Percentiles rank a stretch among this genome's conserved stretches.
phyloP scores from a whole-genome alignment of 2,329 filamentous ascomycete genomes.

The Ophiostoma novo-ulmi region DNA sequence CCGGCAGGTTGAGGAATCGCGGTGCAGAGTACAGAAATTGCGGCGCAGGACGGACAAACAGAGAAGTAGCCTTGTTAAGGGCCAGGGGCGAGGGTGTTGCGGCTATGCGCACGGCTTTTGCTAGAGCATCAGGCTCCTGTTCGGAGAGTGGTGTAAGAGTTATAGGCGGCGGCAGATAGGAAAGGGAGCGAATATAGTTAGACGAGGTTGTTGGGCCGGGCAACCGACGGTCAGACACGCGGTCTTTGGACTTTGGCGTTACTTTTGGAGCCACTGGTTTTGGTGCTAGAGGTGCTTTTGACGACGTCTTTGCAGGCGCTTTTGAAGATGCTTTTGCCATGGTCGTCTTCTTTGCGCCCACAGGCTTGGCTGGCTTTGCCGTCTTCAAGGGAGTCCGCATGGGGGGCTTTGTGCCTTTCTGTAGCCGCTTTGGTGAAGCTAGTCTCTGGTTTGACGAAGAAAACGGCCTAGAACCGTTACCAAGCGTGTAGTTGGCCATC shows the following conservation, averaged over 20 bases:
- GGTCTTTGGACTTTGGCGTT: constrained; percentile 13
- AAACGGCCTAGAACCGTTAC: neutral
- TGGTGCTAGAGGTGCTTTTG: neutral
- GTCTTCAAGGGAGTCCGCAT: constrained; percentile 13
- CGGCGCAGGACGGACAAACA: constrained; percentile 30
- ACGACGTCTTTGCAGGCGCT: neutral
- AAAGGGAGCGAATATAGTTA: constrained; percentile 28
- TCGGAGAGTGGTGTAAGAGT: neutral
- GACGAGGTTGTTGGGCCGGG: neutral
- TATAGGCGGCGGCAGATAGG: constrained; percentile 31
- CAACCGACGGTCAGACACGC: neutral
- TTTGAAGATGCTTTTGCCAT: neutral
- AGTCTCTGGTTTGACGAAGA: constrained; percentile 1
- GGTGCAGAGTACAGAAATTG: constrained; percentile 48
- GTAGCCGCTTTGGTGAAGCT: neutral
- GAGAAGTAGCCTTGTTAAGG: constrained; percentile 29
- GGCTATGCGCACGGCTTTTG: constrained; percentile 19
- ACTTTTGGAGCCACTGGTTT: neutral
- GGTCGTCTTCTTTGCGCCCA: neutral
- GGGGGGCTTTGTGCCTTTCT: constrained; percentile 1
- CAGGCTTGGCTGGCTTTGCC: neutral
- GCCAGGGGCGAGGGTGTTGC: constrained; percentile 23
- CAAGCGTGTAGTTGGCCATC: no score
- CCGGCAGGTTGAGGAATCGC: constrained; percentile 44
- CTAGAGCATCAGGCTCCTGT: neutral